A percentile compares a stretch with the other conserved stretches of the same genome.
Conservation (phyloP, 2,329 filamentous ascomycete genomes). For the Fusarium nelsonii region DNA sequence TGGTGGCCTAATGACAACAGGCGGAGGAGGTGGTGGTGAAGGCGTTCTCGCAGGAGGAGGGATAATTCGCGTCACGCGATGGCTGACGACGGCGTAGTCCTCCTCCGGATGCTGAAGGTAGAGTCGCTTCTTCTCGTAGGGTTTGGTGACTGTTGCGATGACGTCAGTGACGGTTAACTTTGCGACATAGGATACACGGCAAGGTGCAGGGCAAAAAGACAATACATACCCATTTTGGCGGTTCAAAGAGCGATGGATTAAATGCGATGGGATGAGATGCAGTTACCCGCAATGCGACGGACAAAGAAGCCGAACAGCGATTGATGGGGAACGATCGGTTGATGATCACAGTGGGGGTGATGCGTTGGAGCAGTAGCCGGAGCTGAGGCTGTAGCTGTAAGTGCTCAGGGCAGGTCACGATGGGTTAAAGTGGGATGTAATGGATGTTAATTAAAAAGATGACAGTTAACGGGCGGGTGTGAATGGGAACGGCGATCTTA, state of each 20-base stretch:
- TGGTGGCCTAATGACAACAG: constrained; percentile 37
- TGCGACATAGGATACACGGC: constrained; percentile 23
- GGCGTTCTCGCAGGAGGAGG: constrained; percentile 46
- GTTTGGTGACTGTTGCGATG: constrained; percentile 45
- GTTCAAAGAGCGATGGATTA: background rate
- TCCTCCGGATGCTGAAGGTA: constrained; percentile 58
- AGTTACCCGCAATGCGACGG: constrained; percentile 19
- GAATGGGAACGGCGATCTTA: constrained; percentile 40
- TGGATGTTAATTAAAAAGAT: background rate
- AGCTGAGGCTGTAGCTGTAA: background rate
- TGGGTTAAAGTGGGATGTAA: constrained; percentile 18
- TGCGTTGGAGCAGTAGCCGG: background rate
- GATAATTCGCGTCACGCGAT: constrained; percentile 55
- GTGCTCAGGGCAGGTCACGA: constrained; percentile 18
- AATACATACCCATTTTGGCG: constrained; percentile 44
- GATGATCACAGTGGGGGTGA: constrained; percentile 28
- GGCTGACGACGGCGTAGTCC: constrained; percentile 54
- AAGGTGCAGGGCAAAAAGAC: constrained; percentile 10
- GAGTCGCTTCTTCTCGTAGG: constrained; percentile 57
- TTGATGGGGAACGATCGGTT: constrained; percentile 21
- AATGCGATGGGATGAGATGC: constrained; percentile 10
- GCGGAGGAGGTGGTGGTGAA: constrained; percentile 48
- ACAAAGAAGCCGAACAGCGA: constrained; percentile 16
- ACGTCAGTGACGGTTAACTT: constrained; percentile 42
- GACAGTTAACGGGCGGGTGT: constrained; percentile 18